A percentile compares a stretch with the other conserved stretches of the same genome.
These are phyloP conservation scores for Fallopia convolvulus DNA, from an alignment of 148 eudicot species.

Conservation along the genomic window DNA sequence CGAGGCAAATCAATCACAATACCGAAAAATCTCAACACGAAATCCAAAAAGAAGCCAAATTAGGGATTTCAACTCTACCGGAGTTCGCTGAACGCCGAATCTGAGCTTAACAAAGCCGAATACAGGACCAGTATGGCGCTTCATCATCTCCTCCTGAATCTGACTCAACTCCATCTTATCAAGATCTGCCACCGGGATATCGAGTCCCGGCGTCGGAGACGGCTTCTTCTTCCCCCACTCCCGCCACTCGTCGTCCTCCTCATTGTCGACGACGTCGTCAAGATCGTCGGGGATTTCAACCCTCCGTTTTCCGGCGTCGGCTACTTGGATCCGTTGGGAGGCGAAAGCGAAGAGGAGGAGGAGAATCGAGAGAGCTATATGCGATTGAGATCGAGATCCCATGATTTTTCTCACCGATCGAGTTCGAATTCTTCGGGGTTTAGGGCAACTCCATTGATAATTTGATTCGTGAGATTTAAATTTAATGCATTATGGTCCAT, in stretches of 20 bases:
- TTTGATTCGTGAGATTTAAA: background rate
- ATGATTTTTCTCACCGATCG: background rate
- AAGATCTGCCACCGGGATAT: slow-evolving; percentile 54
- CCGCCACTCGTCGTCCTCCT: slow-evolving; percentile 77
- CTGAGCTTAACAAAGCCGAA: slow-evolving; percentile 86
- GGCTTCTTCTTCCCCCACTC: slow-evolving; percentile 66
- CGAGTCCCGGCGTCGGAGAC: slow-evolving; percentile 26
- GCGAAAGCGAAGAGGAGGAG: slow-evolving; percentile 17
- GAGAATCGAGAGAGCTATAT: slow-evolving; percentile 19
- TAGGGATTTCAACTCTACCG: slow-evolving; percentile 30
- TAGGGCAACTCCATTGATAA: background rate
- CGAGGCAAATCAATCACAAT: background rate
- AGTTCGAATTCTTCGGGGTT: background rate
- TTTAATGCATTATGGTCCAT: background rate
- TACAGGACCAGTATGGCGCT: slow-evolving; percentile 51
- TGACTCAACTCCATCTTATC: slow-evolving; percentile 35
- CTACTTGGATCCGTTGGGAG: slow-evolving; percentile 15
- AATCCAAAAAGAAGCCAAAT: background rate
- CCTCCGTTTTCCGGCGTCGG: slow-evolving; percentile 36
- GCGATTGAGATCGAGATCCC: background rate
- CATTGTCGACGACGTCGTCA: slow-evolving; percentile 79
- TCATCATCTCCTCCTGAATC: slow-evolving; percentile 57
- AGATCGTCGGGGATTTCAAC: slow-evolving; percentile 79
- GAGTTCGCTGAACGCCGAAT: slow-evolving; percentile 41
- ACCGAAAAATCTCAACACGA: background rate